Evolutionary conservation across 768 basidiomycete species (phyloP).

Genomic region (Podaxis mareebaensis): DNA sequence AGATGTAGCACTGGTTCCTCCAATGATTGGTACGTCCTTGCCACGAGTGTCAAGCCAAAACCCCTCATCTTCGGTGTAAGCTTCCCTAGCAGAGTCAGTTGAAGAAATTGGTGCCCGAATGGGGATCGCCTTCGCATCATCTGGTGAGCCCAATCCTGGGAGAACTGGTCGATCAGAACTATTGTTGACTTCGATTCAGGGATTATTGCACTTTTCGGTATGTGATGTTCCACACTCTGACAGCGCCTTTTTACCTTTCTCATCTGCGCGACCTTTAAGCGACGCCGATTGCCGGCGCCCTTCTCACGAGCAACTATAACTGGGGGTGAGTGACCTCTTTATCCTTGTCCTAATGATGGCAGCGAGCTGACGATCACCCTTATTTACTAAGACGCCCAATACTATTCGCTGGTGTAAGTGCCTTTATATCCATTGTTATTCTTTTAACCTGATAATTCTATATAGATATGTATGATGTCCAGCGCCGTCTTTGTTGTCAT

Average conservation of each 20-base stretch:
- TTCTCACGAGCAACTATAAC: slow-evolving; percentile 42
- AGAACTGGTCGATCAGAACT: not conserved
- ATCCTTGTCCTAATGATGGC: not conserved
- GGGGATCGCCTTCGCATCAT: slow-evolving; percentile 49
- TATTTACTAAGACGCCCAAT: slow-evolving; percentile 28
- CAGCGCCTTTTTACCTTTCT: not conserved
- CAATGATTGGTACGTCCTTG: slow-evolving; percentile 32
- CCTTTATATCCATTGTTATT: not conserved
- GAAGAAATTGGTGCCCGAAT: slow-evolving; percentile 56
- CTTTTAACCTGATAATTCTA: not conserved
- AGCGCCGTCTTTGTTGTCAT: slow-evolving; percentile 1
- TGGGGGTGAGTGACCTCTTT: slow-evolving; percentile 30
- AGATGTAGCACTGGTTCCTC: slow-evolving; percentile 44
- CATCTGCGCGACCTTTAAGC: slow-evolving; percentile 25
- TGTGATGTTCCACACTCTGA: slow-evolving; percentile 1
- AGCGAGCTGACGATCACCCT: not conserved
- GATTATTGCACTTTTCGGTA: slow-evolving; percentile 38
- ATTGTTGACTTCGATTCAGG: slow-evolving; percentile 22
- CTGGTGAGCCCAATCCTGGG: slow-evolving; percentile 32
- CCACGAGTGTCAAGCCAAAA: not conserved
- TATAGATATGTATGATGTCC: not conserved
- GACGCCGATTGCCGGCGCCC: slow-evolving; percentile 51
- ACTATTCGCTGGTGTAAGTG: slow-evolving; percentile 40
- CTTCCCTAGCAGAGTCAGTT: slow-evolving; percentile 41
- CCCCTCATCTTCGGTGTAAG: not conserved